These are phyloP conservation scores for Tylopilus subfusipes DNA, from an alignment of 768 basidiomycete genomes.

Conservation along the genomic window DNA sequence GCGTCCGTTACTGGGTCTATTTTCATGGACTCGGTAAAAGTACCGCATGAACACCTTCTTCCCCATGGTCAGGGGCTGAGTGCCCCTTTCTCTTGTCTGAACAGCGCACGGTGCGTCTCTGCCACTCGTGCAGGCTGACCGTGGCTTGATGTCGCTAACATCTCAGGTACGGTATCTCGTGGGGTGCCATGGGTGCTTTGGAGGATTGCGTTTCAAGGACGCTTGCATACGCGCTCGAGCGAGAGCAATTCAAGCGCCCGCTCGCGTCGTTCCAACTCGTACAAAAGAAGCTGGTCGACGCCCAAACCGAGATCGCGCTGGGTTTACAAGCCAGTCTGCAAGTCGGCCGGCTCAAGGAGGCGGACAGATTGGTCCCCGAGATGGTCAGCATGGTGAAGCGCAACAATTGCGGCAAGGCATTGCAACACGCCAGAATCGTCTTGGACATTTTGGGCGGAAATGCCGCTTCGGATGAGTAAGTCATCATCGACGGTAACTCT, in stretches of 20 bases:
- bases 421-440: constrained; percentile 74
- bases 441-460: constrained; percentile 94
- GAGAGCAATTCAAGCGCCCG: constrained; percentile 86
- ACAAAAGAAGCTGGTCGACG: constrained; percentile 95
- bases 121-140: neutral
- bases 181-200: constrained; percentile 94
- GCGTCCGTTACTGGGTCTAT: constrained; percentile 82
- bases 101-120: constrained; percentile 64
- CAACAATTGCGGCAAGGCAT: constrained; percentile 93
- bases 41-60: constrained; percentile 70
- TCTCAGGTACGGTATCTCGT: constrained; percentile 77
- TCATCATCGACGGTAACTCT: neutral
- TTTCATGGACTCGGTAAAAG: constrained; percentile 87
- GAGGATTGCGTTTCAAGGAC: constrained; percentile 84
- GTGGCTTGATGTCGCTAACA: neutral
- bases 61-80: constrained; percentile 75
- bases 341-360: constrained; percentile 85
- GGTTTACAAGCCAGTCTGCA: constrained; percentile 75
- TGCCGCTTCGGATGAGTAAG: constrained; percentile 88
- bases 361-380: constrained; percentile 69
- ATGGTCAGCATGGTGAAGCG: constrained; percentile 95
- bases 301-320: constrained; percentile 79
- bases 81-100: constrained; percentile 89
- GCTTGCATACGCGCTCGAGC: constrained; percentile 81
- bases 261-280: constrained; percentile 96